Conservation (phyloP, 2,329 filamentous ascomycete species). For the Xylogone sp. region DNA sequence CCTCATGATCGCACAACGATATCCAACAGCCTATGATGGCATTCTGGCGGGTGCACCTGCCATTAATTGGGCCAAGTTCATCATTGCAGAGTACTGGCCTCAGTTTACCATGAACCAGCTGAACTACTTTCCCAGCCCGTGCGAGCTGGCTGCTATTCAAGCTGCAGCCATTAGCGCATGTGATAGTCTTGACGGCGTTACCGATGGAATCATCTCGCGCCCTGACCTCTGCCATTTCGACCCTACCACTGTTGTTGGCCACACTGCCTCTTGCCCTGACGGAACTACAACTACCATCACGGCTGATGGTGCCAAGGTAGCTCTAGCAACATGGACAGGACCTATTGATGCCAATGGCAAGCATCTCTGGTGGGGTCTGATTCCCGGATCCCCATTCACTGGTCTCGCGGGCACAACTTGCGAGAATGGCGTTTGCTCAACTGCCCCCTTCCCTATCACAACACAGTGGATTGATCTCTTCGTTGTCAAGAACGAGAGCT, state of each 20-base stretch:
- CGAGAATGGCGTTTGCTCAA: slow-evolving; percentile 18
- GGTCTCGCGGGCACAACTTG: slow-evolving; percentile 13
- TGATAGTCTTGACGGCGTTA: slow-evolving; percentile 14
- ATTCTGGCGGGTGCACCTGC: slow-evolving; percentile 36
- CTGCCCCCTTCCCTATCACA: slow-evolving; percentile 26
- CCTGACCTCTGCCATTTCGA: slow-evolving; percentile 12
- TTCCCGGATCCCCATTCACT: slow-evolving; percentile 9
- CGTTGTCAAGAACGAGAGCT: slow-evolving; percentile 26
- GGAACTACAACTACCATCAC: slow-evolving; percentile 6
- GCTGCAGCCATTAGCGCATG: slow-evolving; percentile 8
- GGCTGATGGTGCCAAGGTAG: slow-evolving; percentile 2
- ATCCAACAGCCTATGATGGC: slow-evolving; percentile 34
- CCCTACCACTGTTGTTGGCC: slow-evolving; percentile 6
- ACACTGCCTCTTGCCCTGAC: slow-evolving; percentile 5
- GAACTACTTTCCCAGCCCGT: slow-evolving; percentile 3
- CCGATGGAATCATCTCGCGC: slow-evolving; percentile 12
- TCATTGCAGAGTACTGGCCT: slow-evolving; percentile 6
- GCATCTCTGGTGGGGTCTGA: slow-evolving; percentile 8
- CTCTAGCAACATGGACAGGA: slow-evolving; percentile 6
- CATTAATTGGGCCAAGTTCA: slow-evolving; percentile 21
- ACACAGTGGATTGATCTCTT: slow-evolving; percentile 30
- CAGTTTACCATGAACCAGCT: slow-evolving; percentile 13
- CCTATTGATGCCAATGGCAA: slow-evolving; percentile 2
- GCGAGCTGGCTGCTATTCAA: slow-evolving; percentile 10
- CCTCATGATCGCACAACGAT: slow-evolving; percentile 32